These are phyloP conservation scores for Acorus gramineus DNA, from an alignment of 106 monocot genomes.

Conservation along the genomic window DNA sequence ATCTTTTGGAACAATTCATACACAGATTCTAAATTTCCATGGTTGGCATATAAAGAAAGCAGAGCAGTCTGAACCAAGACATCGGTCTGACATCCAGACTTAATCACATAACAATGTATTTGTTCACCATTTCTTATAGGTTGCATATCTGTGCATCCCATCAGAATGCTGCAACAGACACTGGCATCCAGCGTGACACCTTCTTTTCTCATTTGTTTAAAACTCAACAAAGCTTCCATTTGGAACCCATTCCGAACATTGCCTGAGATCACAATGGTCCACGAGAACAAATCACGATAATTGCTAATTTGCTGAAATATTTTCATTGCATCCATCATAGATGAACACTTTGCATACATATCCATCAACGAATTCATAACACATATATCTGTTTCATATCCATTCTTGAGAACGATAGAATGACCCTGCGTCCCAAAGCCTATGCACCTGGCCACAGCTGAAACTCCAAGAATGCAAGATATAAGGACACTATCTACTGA, in stretches of 20 bases:
- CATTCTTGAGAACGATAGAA: constrained; percentile 7
- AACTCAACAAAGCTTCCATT: constrained; percentile 7
- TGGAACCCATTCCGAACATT: constrained; percentile 12
- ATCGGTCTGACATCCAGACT: constrained; percentile 12
- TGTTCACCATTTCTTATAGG: constrained; percentile 11
- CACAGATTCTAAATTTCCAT: constrained; percentile 2
- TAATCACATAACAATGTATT: constrained; percentile 21
- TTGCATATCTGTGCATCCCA: constrained; percentile 14
- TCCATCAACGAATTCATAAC: constrained; percentile 16
- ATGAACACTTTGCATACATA: constrained; percentile 23
- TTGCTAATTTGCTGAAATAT: constrained; percentile 8
- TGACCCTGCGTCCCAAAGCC: constrained; percentile 11
- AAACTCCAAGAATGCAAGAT: constrained; percentile 7
- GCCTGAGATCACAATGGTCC: constrained; percentile 14
- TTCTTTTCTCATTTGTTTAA: constrained; percentile 13
- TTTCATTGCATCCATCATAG: constrained; percentile 15
- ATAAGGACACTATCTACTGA: constrained; percentile 7
- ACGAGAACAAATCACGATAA: constrained; percentile 1
- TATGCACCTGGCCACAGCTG: constrained; percentile 1
- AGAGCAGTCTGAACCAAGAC: constrained; percentile 12
- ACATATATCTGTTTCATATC: not conserved
- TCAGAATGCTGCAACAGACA: constrained; percentile 13
- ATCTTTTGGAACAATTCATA: not conserved
- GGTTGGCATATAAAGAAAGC: constrained; percentile 15
- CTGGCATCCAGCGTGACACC: constrained; percentile 4